Evolutionary conservation across 768 basidiomycete species (phyloP), one percentile per base, ranked within the genome.

Genomic region (Hebeloma cylindrosporum): DNA sequence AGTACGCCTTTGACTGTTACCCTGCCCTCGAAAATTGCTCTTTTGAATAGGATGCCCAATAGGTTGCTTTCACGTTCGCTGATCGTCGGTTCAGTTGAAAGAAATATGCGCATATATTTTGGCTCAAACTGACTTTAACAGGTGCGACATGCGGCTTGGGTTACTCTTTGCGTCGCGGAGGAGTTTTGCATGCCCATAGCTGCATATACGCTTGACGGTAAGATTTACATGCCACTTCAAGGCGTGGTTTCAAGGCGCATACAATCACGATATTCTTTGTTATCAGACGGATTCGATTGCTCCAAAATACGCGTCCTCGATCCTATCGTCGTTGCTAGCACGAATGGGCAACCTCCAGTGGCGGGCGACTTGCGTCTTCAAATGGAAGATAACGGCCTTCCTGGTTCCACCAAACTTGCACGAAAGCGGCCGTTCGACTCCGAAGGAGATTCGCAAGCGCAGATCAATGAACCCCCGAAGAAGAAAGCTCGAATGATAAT

Each of bases 61-160:
- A 48, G 40, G 39, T 45, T 45, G 7, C 55, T 58, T 17, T 58
- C 57, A 2, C 50, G 63, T 25, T 60, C 50, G 13, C 39, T 68
- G 28, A 61, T 68, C 41, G 69, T 68, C 26, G 35, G 64, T 43
- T 11, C 13, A n/a, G 23, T 37, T n/a, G 28, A 25, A 27, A 38
- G 5, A 22, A 36, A 14, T 29, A 17, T 26, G 16, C 13, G 35
- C 40, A 9, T 37, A 30, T 34, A 17, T 20, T 38, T 10, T 44
- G 21, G 13, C 21, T 20, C 14, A 18, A 17, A 39, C 21, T 21
- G 23, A 27, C n/a, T 10, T 18, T 22, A 22, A 14, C 38, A 70
- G 70, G 68, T 70, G 30, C 65, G 69, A 18, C 66, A 72, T 45
- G 63, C 64, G 3, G 45, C 46, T 7, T 72, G 71, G 71, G 62